phyloP scores from a whole-genome alignment of 2,329 filamentous ascomycete genomes.

The Aspergillus arachidicola region DNA sequence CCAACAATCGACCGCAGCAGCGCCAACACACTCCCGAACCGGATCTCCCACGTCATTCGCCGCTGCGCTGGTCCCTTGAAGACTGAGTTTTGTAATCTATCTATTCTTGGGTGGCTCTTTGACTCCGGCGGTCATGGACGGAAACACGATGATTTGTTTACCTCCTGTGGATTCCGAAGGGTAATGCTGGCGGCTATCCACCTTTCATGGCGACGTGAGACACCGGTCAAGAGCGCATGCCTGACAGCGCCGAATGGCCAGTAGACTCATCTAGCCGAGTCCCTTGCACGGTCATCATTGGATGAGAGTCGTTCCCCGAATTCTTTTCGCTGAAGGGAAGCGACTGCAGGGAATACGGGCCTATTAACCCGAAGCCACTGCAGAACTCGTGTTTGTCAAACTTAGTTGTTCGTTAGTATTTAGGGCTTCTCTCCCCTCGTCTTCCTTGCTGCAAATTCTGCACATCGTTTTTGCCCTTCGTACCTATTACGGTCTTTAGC shows the following conservation, averaged over 20 bases:
- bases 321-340: neutral
- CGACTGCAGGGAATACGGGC: slow-evolving; percentile 1
- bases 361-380: neutral
- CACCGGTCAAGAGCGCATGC: neutral
- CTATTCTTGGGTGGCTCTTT: neutral
- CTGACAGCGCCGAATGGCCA: neutral
- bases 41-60: neutral
- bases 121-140: neutral
- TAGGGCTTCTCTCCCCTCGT: slow-evolving; percentile 6
- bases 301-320: slow-evolving; percentile 9
- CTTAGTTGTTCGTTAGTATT: slow-evolving; percentile 1
- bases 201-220: neutral
- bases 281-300: slow-evolving; percentile 20
- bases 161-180: slow-evolving; percentile 1
- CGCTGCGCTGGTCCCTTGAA: neutral
- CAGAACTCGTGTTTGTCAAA: slow-evolving; percentile 5
- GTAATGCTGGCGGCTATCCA: neutral
- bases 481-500: slow-evolving; percentile 18
- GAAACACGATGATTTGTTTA: slow-evolving; percentile 3
- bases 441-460: slow-evolving; percentile 8
- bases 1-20: neutral
- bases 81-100: neutral
- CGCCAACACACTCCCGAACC: neutral
- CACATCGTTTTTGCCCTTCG: slow-evolving; percentile 17
- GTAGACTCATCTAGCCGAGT: slow-evolving; percentile 1